Conservation (phyloP, 2,329 filamentous ascomycete species). For the Trichoderma koningiopsis region DNA sequence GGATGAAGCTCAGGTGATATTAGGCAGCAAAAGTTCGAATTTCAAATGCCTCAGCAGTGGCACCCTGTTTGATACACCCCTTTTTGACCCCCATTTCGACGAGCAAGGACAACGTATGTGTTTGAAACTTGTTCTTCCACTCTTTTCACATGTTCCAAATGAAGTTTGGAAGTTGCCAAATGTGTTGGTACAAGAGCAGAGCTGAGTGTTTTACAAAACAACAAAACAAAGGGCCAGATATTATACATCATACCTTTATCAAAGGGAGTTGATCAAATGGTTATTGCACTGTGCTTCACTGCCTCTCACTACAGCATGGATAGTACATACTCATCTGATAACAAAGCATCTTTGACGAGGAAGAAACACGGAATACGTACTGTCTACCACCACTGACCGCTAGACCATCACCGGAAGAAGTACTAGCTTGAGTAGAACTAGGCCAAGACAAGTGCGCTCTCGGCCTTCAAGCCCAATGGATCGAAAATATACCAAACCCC, state of each 20-base stretch:
- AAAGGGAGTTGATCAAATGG: neutral
- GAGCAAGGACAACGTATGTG: neutral
- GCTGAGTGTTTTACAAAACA: neutral
- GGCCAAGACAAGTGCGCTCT: slow-evolving; percentile 12
- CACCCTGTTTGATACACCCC: neutral
- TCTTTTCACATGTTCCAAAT: neutral
- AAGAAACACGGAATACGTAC: neutral
- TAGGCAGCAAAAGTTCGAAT: neutral
- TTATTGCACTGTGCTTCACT: neutral
- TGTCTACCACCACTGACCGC: slow-evolving; percentile 8
- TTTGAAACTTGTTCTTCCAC: neutral
- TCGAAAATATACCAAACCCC: slow-evolving; percentile 3
- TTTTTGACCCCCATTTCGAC: neutral
- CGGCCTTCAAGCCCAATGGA: neutral
- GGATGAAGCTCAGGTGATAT: neutral
- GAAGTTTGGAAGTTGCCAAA: neutral
- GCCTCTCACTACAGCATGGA: neutral
- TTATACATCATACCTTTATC: neutral
- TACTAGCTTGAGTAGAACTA: slow-evolving; percentile 2
- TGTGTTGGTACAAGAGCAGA: neutral
- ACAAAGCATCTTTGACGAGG: neutral
- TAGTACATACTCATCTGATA: neutral
- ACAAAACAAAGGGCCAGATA: neutral
- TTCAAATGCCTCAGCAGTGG: neutral
- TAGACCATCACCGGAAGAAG: slow-evolving; percentile 13